Base-by-base conservation (phyloP, 495 filamentous ascomycete species). In the Bacidia rubella region DNA sequence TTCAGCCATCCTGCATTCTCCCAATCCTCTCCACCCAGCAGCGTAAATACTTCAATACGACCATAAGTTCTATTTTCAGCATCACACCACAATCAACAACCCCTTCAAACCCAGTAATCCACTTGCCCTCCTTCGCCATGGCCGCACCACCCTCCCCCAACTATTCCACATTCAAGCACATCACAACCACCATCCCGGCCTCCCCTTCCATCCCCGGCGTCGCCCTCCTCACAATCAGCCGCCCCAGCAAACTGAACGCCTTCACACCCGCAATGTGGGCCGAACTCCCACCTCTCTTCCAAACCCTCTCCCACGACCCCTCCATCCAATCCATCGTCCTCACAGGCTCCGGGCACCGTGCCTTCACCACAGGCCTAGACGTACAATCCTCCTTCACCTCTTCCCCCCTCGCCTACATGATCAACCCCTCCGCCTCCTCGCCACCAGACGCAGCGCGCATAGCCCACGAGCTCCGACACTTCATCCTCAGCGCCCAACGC, bases 181-280 rank as follows among this genome's bases (percentile, higher is more conserved):
- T 35, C 29, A 35, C 15, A 5, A 50, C 47, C 76, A 79, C 79
- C 51, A 71, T 96, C 56, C 75, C 76, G 20, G 82, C 82, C 51
- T 87, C 89, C 0, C n/a, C 32, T n/a, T n/a, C 29, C 29, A 57
- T 65, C n/a, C 64, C 68, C 56, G 79, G 80, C 69, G 86, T 96
- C 38, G 87, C 85, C 10, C 87, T 94, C 64, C 88, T 98, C 47
- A 84, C 96, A 65, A 95, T 94, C 70, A 90, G 94, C 72, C 80
- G 92, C 7, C 80, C 90, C 1, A 66, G 79, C 48, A 96, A 95
- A 70, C 70, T 95, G 64, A 98, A 98, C 67, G 81, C 92, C 51
- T 97, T 96, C 67, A 70, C 29, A 15, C 55, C 43, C 32, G 81
- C 82, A 42, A 95, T 96, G 87, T 98, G 90, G 89, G 69, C 81